Percentiles rank a stretch among this genome's conserved stretches.
Evolutionary conservation across 2,329 filamentous ascomycete genomes (phyloP).

Genomic region (Rosellinia necatrix): DNA sequence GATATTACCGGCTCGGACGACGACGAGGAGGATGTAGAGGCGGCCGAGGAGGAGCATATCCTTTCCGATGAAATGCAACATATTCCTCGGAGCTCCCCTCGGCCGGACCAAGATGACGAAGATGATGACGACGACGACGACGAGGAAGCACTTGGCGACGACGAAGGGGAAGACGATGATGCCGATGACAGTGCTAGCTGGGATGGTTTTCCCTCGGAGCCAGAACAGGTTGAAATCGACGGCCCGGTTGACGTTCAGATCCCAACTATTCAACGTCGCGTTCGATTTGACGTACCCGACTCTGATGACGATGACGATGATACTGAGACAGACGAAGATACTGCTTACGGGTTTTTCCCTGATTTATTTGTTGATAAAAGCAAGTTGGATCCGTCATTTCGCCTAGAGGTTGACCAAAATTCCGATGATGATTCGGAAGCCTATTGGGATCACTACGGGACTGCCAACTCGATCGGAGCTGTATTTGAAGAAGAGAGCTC

Average conservation of each 20-base stretch:
- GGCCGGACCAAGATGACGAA: slow-evolving; percentile 51
- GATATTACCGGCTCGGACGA: slow-evolving; percentile 78
- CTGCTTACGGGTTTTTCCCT: slow-evolving; percentile 68
- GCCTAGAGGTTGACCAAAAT: slow-evolving; percentile 71
- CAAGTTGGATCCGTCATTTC: slow-evolving; percentile 72
- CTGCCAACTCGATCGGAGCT: slow-evolving; percentile 40
- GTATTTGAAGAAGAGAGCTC: slow-evolving; percentile 40
- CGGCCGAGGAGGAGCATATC: slow-evolving; percentile 78
- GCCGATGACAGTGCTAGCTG: slow-evolving; percentile 56
- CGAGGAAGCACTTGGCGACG: slow-evolving; percentile 46
- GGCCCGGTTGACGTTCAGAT: slow-evolving; percentile 42
- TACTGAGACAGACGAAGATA: slow-evolving; percentile 65
- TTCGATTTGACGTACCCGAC: slow-evolving; percentile 73
- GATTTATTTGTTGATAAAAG: slow-evolving; percentile 80
- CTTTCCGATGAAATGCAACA: slow-evolving; percentile 52
- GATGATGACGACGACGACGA: slow-evolving; percentile 45
- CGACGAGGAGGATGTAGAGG: slow-evolving; percentile 77
- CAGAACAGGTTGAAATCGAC: slow-evolving; percentile 49
- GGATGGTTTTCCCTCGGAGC: slow-evolving; percentile 58
- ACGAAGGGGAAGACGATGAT: slow-evolving; percentile 40
- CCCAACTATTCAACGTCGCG: slow-evolving; percentile 60
- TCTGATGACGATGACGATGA: slow-evolving; percentile 73
- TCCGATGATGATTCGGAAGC: slow-evolving; percentile 56
- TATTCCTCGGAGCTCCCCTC: slow-evolving; percentile 52
- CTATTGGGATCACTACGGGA: slow-evolving; percentile 64